Evolutionary conservation across 2,329 filamentous ascomycete genomes (phyloP).

Genomic region (Colletotrichum tabaci): DNA sequence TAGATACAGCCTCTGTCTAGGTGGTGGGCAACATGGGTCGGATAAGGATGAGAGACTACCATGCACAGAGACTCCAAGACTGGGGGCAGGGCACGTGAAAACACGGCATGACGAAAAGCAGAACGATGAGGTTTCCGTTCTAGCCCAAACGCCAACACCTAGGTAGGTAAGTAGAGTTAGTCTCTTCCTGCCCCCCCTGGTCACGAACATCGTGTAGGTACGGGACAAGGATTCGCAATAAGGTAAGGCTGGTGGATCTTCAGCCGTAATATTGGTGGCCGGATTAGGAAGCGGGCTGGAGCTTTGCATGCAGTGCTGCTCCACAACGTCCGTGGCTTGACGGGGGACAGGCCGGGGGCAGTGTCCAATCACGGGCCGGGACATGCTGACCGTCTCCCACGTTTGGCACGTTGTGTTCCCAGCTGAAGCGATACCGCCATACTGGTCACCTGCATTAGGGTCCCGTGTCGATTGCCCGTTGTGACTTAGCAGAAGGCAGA

Average conservation of each 20-base stretch:
- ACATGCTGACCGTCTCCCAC: constrained; percentile 3
- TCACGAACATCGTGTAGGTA: not conserved
- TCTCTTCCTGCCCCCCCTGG: not conserved
- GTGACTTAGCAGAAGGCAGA: constrained; percentile 40
- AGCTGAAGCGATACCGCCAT: constrained; percentile 36
- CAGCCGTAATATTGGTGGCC: constrained; percentile 40
- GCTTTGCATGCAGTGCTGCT: constrained; percentile 34
- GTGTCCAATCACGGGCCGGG: constrained; percentile 31
- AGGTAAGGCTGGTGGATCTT: constrained; percentile 40
- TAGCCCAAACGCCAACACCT: not conserved
- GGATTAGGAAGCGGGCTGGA: constrained; percentile 40
- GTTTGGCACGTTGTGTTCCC: constrained; percentile 24
- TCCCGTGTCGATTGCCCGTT: constrained; percentile 25
- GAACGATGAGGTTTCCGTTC: not conserved
- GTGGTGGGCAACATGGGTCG: constrained; percentile 17
- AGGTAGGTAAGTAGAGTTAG: not conserved
- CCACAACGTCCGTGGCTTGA: constrained; percentile 30
- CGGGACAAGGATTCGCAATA: constrained; percentile 34
- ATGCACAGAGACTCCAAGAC: not conserved
- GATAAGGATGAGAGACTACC: not conserved
- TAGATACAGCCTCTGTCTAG: not conserved
- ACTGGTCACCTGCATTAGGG: constrained; percentile 38
- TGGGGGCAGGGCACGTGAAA: constrained; percentile 10
- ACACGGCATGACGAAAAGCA: constrained; percentile 20
- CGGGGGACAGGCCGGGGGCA: not conserved